These are phyloP conservation scores for Talaromyces verruculosus DNA, from an alignment of 2,329 filamentous ascomycete genomes.

Conservation along the genomic window DNA sequence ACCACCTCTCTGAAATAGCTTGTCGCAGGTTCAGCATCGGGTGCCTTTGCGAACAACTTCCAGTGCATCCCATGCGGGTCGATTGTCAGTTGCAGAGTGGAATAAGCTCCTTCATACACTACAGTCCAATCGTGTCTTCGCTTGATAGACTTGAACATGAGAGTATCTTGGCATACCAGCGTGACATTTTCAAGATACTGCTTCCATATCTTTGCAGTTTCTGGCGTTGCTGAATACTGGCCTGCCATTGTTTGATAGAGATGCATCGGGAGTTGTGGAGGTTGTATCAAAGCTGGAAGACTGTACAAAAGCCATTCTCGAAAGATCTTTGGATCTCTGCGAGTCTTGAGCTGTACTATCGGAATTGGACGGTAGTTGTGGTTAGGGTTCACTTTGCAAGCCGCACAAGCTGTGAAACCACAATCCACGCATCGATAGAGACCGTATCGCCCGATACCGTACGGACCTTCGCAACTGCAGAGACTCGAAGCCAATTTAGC, in stretches of 20 bases:
- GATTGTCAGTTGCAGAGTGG: constrained; percentile 32
- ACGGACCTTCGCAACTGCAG: constrained; percentile 60
- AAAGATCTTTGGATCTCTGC: constrained; percentile 48
- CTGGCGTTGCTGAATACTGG: constrained; percentile 11
- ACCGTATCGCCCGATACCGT: constrained; percentile 35
- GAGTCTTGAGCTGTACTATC: constrained; percentile 25
- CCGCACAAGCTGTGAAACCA: constrained; percentile 54
- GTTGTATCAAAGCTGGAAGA: constrained; percentile 40
- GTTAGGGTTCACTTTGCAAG: constrained; percentile 56
- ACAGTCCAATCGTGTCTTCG: constrained; percentile 36
- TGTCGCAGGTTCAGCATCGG: constrained; percentile 37
- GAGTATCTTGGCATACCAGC: constrained; percentile 29
- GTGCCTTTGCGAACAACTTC: constrained; percentile 51
- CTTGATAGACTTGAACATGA: constrained; percentile 32
- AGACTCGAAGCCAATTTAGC: constrained; percentile 42
- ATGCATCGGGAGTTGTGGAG: constrained; percentile 2
- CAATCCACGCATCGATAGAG: constrained; percentile 55
- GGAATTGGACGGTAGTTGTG: constrained; percentile 45
- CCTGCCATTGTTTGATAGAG: constrained; percentile 9
- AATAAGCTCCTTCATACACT: constrained; percentile 30
- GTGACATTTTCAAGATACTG: constrained; percentile 35
- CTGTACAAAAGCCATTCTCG: constrained; percentile 42
- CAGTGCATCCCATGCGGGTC: constrained; percentile 40
- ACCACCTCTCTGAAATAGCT: constrained; percentile 46
- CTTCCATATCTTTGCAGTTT: constrained; percentile 31